Conservation (phyloP, 768 basidiomycete genomes). For the Russula compacta region DNA sequence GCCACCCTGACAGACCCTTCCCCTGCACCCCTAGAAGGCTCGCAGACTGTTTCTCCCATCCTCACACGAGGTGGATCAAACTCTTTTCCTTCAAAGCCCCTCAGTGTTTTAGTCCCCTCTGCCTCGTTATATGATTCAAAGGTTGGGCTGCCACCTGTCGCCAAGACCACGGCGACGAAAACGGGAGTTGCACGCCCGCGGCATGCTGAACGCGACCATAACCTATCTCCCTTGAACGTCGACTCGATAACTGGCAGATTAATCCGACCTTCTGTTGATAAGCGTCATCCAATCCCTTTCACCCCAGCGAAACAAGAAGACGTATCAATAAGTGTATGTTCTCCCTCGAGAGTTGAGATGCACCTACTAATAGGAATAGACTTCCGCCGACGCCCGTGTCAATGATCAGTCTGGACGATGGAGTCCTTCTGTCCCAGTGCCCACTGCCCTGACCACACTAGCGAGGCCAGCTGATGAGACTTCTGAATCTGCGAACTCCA, state of each 20-base stretch:
- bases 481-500: slow-evolving; percentile 1
- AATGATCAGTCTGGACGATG: slow-evolving; percentile 3
- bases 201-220: slow-evolving; percentile 33
- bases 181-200: background rate
- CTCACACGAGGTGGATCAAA: background rate
- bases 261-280: slow-evolving; percentile 20
- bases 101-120: background rate
- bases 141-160: background rate
- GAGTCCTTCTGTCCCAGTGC: slow-evolving; percentile 13
- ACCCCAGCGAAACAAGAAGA: slow-evolving; percentile 11
- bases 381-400: background rate
- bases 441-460: background rate
- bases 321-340: slow-evolving; percentile 6
- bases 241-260: slow-evolving; percentile 39
- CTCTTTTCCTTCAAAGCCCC: background rate
- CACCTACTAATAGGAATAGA: background rate
- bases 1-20: background rate
- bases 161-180: background rate
- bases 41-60: background rate
- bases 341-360: background rate
- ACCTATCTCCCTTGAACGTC: slow-evolving; percentile 55
- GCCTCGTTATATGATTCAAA: background rate
- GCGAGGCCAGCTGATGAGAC: background rate
- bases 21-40: background rate
- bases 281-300: background rate